Evolutionary conservation across 768 basidiomycete genomes (phyloP).

Genomic region (Tephrocybe sp.): DNA sequence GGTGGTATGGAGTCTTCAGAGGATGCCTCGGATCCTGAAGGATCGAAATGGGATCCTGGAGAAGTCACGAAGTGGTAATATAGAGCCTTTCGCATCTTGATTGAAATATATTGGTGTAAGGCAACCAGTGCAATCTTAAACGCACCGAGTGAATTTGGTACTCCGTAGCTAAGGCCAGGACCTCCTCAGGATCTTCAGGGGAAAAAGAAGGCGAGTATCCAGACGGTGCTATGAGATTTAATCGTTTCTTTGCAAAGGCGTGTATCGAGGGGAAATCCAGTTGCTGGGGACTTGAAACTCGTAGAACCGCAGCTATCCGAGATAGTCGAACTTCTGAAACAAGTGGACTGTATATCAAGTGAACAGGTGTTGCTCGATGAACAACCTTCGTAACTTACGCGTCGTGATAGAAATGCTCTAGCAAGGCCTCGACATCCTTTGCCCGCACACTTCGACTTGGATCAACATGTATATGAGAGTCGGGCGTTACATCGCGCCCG

Average conservation of each 20-base stretch:
- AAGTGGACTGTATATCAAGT: constrained; percentile 41
- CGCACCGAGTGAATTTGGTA: constrained; percentile 52
- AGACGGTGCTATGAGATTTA: constrained; percentile 51
- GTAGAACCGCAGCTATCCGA: constrained; percentile 54
- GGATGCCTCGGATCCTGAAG: background rate
- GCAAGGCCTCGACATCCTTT: constrained; percentile 53
- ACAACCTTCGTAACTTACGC: constrained; percentile 41
- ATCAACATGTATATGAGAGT: constrained; percentile 31
- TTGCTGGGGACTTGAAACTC: constrained; percentile 53
- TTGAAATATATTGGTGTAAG: background rate
- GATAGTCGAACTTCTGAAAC: constrained; percentile 40
- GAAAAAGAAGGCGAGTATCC: constrained; percentile 43
- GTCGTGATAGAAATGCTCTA: constrained; percentile 71
- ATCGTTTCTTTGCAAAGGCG: constrained; percentile 36
- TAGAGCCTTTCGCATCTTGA: constrained; percentile 59
- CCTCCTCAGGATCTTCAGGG: constrained; percentile 50
- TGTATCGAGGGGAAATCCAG: constrained; percentile 61
- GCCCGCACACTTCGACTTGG: constrained; percentile 35
- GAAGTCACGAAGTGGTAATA: constrained; percentile 62
- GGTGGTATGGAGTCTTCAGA: too few species aligned
- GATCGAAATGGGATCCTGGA: constrained; percentile 13
- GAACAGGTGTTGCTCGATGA: background rate
- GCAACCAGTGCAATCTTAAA: constrained; percentile 8
- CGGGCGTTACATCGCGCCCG: background rate
- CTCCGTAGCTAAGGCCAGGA: constrained; percentile 48